Base-by-base conservation (phyloP, 352 stramenopile species). In the Phytophthora fragariaefolia region DNA sequence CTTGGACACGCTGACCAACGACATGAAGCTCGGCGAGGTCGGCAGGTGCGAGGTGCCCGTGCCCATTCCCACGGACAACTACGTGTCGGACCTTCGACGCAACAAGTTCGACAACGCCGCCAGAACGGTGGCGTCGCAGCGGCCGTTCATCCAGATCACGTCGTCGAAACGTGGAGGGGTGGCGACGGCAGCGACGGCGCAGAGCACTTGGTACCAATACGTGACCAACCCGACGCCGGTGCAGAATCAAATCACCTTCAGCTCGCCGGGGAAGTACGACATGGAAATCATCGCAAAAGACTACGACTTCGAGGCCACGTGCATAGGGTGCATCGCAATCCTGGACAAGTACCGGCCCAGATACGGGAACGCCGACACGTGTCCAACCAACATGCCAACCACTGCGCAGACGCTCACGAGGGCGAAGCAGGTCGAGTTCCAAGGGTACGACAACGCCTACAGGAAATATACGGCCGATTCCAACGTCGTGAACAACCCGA, bases 251-350 rank as follows among this genome's bases (percentile, higher is more conserved):
- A 42, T 81, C 17, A 40, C 13, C 15, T 73, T 80, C 28, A 48
- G 32, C 15, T 15, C 38, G 10, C 70, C 63, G 1, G 73, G 73
- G 2, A 24, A 58, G 22, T 81, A 81, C 53, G 38, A 61, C 7
- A 18, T 76, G 26, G 30, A 42, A 2, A 71, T 78, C 34, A 43
- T 63, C 10, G 73, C 66, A 10, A 66, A 30, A 12, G 70, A 78
- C 49, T 74, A 79, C 18, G 51, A 26, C 20, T 5, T 8, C 2
- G 17, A 65, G 20, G 51, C 45, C 4, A 27, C 43, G 17, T 81
- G 69, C 22, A 23, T 26, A 5, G 69, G 65, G 1, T 81, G 73
- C 18, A 36, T 81, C 8, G 60, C 67, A 0, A 36, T 78, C 36
- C 22, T 69, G 1, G 73, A 81, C 49, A 36, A 45, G 46, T 70